Conservation (phyloP, 1,139 yeast species). For the Kluyveromyces sp. region DNA sequence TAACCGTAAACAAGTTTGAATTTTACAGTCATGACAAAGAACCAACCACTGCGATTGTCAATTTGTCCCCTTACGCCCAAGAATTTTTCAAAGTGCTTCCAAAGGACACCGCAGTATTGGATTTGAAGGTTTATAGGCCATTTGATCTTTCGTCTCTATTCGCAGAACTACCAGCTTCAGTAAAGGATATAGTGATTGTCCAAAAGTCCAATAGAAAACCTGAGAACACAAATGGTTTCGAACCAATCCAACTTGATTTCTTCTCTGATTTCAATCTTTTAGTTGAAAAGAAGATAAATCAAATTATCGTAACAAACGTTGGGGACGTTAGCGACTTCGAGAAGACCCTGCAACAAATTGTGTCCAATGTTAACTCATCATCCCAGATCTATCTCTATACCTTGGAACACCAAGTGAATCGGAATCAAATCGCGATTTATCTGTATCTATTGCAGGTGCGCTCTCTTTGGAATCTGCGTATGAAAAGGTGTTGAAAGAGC, state of each 20-base stretch:
- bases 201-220: conserved; percentile 47
- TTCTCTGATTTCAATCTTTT: conserved; percentile 50
- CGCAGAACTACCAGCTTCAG: conserved; percentile 45
- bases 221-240: conserved; percentile 40
- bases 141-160: conserved; percentile 50
- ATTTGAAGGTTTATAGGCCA: conserved; percentile 64
- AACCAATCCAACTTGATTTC: conserved; percentile 68
- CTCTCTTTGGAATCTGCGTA: conserved; percentile 66
- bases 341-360: conserved; percentile 42
- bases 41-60: conserved; percentile 47
- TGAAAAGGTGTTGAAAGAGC: conserved; percentile 63
- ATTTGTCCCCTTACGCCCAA: conserved; percentile 51
- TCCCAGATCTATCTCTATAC: conserved; percentile 57
- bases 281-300: conserved; percentile 41
- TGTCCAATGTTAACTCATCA: conserved; percentile 44
- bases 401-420: conserved; percentile 41
- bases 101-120: conserved; percentile 42
- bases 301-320: conserved; percentile 44
- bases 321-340: conserved; percentile 49
- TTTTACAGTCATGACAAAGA: conserved; percentile 10
- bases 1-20: not conserved
- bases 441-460: conserved; percentile 35
- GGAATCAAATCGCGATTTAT: conserved; percentile 10
- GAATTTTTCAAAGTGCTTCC: conserved; percentile 40
- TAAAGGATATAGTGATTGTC: conserved; percentile 53